phyloP scores from a whole-genome alignment of 208 protist genomes.

The Phytomonas sp. region DNA sequence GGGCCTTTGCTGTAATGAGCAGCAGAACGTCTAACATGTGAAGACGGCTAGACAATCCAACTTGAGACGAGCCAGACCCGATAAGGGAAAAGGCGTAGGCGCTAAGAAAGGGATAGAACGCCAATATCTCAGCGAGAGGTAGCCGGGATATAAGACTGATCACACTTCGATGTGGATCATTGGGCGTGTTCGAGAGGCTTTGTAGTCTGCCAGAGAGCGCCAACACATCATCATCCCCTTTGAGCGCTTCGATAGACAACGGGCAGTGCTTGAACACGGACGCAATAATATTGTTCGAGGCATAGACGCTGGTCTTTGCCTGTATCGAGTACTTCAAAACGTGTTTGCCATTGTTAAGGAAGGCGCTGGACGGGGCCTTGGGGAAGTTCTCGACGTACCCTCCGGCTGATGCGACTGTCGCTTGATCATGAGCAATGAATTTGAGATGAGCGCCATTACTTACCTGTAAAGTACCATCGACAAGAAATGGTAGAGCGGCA shows the following conservation, averaged over 20 bases:
- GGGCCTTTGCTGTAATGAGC: constrained; percentile 46
- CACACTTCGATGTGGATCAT: constrained; percentile 41
- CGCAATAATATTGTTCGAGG: constrained; percentile 59
- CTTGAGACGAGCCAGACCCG: constrained; percentile 50
- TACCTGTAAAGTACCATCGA: constrained; percentile 63
- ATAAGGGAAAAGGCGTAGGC: constrained; percentile 70
- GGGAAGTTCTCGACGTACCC: constrained; percentile 75
- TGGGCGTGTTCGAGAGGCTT: constrained; percentile 7
- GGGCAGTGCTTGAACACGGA: constrained; percentile 47
- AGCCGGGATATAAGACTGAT: constrained; percentile 49
- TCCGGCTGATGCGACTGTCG: constrained; percentile 45
- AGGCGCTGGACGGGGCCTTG: constrained; percentile 32
- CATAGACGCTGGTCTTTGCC: constrained; percentile 73
- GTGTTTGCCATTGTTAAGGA: constrained; percentile 64
- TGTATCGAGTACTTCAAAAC: constrained; percentile 43
- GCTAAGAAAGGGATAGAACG: constrained; percentile 79
- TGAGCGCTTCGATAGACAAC: constrained; percentile 34
- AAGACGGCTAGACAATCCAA: constrained; percentile 55
- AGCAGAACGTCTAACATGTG: constrained; percentile 69
- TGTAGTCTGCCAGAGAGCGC: constrained; percentile 28
- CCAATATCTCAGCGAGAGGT: constrained; percentile 73
- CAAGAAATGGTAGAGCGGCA: constrained; percentile 63
- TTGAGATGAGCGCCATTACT: constrained; percentile 53
- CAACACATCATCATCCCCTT: constrained; percentile 24
- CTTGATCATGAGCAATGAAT: constrained; percentile 66